These are phyloP conservation scores for Begonia fuchsioides DNA, from an alignment of 306 rosid species.

Conservation along the genomic window DNA sequence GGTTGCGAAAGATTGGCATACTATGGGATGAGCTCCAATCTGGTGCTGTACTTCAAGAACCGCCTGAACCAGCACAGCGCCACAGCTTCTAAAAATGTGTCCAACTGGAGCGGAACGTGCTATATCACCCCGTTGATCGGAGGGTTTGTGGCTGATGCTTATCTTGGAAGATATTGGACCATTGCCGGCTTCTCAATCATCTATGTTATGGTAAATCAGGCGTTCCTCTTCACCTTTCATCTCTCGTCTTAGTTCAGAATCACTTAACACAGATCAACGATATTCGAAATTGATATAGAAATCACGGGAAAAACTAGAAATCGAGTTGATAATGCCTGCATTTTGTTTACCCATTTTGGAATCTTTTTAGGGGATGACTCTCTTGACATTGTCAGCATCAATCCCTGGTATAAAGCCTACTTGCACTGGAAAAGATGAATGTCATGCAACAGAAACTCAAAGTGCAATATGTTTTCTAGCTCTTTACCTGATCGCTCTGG, in stretches of 20 bases:
- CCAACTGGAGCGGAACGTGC: slow-evolving; percentile 79
- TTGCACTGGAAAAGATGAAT: slow-evolving; percentile 26
- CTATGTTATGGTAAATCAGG: slow-evolving; percentile 45
- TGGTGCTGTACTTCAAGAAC: slow-evolving; percentile 58
- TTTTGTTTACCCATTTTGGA: background rate
- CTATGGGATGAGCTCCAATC: slow-evolving; percentile 77
- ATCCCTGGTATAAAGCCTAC: slow-evolving; percentile 49
- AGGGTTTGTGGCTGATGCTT: slow-evolving; percentile 87
- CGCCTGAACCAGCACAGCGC: slow-evolving; percentile 48
- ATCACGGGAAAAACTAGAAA: too few species aligned
- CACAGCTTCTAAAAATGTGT: slow-evolving; percentile 51
- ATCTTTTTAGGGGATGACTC: slow-evolving; percentile 31
- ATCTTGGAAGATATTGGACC: slow-evolving; percentile 92
- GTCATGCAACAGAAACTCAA: slow-evolving; percentile 44
- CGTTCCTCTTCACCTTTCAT: too few species aligned
- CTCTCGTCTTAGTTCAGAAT: too few species aligned
- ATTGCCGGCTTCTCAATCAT: slow-evolving; percentile 56
- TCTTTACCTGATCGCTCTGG: slow-evolving; percentile 74
- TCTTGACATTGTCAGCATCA: slow-evolving; percentile 49
- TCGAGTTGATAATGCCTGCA: too few species aligned
- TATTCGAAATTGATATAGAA: too few species aligned
- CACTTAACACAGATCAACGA: too few species aligned
- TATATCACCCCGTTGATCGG: slow-evolving; percentile 74
- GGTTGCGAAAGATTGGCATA: slow-evolving; percentile 86
- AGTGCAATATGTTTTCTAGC: slow-evolving; percentile 29